phyloP scores from a whole-genome alignment of 192 early-diverging fungal species.

The Coemansia sp. region DNA sequence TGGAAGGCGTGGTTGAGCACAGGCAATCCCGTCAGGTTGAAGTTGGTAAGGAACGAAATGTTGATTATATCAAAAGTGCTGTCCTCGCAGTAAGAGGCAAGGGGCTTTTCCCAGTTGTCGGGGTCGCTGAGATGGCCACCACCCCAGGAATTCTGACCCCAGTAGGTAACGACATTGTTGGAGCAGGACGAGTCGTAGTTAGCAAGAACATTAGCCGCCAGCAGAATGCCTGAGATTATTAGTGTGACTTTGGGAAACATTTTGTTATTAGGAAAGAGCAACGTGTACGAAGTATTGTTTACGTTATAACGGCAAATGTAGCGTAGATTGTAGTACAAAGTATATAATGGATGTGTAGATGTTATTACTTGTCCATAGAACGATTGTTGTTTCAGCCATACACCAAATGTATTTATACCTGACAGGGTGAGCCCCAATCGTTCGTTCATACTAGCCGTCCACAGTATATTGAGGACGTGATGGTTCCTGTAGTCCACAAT shows the following conservation, averaged over 20 bases:
- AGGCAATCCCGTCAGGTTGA: constrained; percentile 60
- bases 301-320: neutral
- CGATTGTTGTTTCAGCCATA: neutral
- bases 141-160: constrained; percentile 64
- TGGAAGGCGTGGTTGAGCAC: constrained; percentile 71
- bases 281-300: neutral
- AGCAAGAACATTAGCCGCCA: neutral
- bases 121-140: constrained; percentile 53
- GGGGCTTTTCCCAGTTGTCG: constrained; percentile 46
- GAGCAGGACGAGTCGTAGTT: constrained; percentile 29
- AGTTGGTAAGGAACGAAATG: constrained; percentile 65
- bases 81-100: constrained; percentile 61
- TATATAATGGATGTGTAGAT: neutral
- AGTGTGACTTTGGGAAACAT: neutral
- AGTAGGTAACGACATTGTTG: constrained; percentile 61
- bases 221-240: neutral
- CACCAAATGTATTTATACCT: neutral
- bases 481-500: neutral
- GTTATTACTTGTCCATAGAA: neutral
- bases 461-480: neutral
- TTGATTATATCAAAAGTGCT: constrained; percentile 58
- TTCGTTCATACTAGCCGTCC: neutral
- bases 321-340: no score
- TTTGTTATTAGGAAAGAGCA: neutral
- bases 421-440: neutral